A percentile compares a stretch with the other conserved stretches of the same genome.
These are phyloP conservation scores for Globisporangium yorkense DNA, from an alignment of 352 stramenopile species.

Conservation along the genomic window DNA sequence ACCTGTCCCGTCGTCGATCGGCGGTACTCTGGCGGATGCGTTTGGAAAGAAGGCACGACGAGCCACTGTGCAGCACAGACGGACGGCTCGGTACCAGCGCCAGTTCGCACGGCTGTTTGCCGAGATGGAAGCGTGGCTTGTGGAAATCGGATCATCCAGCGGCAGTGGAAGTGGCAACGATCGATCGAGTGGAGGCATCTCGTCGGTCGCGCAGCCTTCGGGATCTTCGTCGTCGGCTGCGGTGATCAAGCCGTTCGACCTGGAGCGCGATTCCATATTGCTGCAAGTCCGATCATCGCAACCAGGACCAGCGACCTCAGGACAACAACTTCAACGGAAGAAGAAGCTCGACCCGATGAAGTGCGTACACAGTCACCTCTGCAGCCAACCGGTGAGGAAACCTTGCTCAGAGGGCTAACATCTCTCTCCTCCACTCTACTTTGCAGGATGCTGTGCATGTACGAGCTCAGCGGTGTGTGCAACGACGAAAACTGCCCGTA, in stretches of 20 bases:
- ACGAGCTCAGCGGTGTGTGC: constrained; percentile 68
- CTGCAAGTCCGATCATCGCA: constrained; percentile 23
- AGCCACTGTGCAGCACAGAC: neutral
- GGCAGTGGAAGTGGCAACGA: neutral
- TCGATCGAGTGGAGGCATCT: neutral
- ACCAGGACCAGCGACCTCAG: neutral
- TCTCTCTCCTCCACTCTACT: neutral
- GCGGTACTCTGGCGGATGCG: constrained; percentile 1
- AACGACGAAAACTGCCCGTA: constrained; percentile 67
- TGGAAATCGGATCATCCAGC: neutral
- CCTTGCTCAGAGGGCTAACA: neutral
- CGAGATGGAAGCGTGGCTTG: constrained; percentile 26
- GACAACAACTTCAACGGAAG: constrained; percentile 5
- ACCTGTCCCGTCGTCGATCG: neutral
- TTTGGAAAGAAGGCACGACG: neutral
- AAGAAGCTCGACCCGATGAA: constrained; percentile 46
- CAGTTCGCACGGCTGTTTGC: constrained; percentile 26
- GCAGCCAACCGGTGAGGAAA: neutral
- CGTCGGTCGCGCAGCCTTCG: neutral
- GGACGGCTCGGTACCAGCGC: constrained; percentile 2
- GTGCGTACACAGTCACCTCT: constrained; percentile 21
- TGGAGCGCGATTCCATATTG: constrained; percentile 14
- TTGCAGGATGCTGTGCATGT: constrained; percentile 59
- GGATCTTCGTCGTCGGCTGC: neutral
- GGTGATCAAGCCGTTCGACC: constrained; percentile 3